phyloP scores from a whole-genome alignment of 768 basidiomycete species.

The Termitomyces sp. region DNA sequence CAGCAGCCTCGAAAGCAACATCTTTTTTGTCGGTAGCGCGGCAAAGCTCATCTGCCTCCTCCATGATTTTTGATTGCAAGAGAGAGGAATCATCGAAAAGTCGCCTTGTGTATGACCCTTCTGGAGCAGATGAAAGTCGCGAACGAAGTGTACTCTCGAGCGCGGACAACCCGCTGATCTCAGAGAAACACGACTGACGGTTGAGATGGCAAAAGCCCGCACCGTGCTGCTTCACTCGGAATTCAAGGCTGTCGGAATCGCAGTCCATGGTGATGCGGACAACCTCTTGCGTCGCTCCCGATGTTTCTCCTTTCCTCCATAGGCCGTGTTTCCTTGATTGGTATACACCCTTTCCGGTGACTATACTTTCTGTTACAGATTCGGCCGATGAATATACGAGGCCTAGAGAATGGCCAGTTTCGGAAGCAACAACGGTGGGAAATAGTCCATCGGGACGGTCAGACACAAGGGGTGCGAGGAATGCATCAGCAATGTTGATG shows the following conservation, averaged over 20 bases:
- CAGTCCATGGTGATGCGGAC: slow-evolving; percentile 83
- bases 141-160: slow-evolving; percentile 76
- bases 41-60: slow-evolving; percentile 98
- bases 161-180: slow-evolving; percentile 68
- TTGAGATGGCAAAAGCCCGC: slow-evolving; percentile 93
- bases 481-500: slow-evolving; percentile 78
- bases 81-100: slow-evolving; percentile 79
- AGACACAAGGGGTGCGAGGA: slow-evolving; percentile 75
- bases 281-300: slow-evolving; percentile 88
- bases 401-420: slow-evolving; percentile 76
- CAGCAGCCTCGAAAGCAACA: slow-evolving; percentile 92
- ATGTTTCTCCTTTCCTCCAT: slow-evolving; percentile 97
- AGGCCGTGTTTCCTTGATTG: slow-evolving; percentile 94
- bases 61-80: slow-evolving; percentile 92
- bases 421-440: slow-evolving; percentile 85
- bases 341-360: slow-evolving; percentile 89
- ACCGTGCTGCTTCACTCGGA: slow-evolving; percentile 85
- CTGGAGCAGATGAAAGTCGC: slow-evolving; percentile 71
- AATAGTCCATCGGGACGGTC: slow-evolving; percentile 92
- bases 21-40: slow-evolving; percentile 72
- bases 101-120: slow-evolving; percentile 87
- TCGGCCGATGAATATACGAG: slow-evolving; percentile 92
- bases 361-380: slow-evolving; percentile 82
- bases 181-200: slow-evolving; percentile 86
- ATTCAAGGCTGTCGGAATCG: slow-evolving; percentile 89